Conservation (phyloP, 495 filamentous ascomycete genomes). For the Margaritispora aquatica region DNA sequence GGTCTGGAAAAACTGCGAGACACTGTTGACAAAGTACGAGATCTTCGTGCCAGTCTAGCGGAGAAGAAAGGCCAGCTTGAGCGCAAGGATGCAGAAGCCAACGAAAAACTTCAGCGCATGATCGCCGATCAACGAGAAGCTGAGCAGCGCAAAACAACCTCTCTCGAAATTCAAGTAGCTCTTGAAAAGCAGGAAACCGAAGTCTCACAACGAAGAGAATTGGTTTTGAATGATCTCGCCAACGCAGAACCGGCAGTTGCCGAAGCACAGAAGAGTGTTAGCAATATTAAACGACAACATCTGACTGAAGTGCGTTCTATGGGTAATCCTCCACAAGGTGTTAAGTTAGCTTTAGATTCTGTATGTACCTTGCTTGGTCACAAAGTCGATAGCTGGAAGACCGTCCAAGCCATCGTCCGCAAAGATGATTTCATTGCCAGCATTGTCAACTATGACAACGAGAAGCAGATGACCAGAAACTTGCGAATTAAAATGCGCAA, state of each 20-base stretch:
- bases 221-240: constrained; percentile 83
- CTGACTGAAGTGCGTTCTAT: constrained; percentile 97
- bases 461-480: constrained; percentile 83
- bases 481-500: constrained; percentile 84
- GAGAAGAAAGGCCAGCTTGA: constrained; percentile 92
- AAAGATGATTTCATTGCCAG: constrained; percentile 95
- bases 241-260: constrained; percentile 88
- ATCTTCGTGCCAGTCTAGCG: constrained; percentile 81
- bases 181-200: constrained; percentile 87
- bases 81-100: constrained; percentile 89
- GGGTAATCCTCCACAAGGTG: constrained; percentile 82
- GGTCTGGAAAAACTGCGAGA: constrained; percentile 96
- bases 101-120: constrained; percentile 96
- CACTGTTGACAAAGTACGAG: constrained; percentile 95
- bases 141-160: constrained; percentile 81
- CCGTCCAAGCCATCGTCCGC: constrained; percentile 79
- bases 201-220: constrained; percentile 73
- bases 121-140: constrained; percentile 94
- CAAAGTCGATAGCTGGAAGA: constrained; percentile 84
- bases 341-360: constrained; percentile 87
- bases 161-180: constrained; percentile 79
- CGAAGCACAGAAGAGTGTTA: constrained; percentile 90
- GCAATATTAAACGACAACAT: constrained; percentile 95
- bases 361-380: constrained; percentile 93
- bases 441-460: constrained; percentile 96